Evolutionary conservation across 2,329 filamentous ascomycete species (phyloP), one percentile per base, ranked within the genome.

Genomic region (Periconia sp.): DNA sequence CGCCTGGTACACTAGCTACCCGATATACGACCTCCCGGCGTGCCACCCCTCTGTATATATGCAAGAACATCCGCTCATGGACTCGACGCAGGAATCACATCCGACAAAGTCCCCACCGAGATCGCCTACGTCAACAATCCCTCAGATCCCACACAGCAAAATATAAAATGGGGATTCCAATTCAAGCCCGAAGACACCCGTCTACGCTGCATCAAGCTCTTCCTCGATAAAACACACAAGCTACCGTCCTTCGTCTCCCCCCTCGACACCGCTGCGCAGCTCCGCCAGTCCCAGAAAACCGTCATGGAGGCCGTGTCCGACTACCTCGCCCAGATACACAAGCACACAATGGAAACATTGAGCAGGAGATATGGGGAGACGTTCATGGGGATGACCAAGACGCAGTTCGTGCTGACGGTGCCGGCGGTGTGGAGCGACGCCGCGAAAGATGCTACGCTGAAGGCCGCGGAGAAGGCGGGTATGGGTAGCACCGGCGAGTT

Each of bases 391-490:
- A 85, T 83, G 8, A 92, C 89, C 6, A 86, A 85, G 63, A 85
- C 91, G 40, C 86, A 92, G 57, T 92, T 90, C 63, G 88, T 93
- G 46, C 79, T 94, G 51, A 93, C 90, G 1, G 69, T 71, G 11
- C 90, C 90, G 8, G 90, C 90, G 8, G 89, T 93, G 8, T 94
- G 90, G 90, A 90, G 86, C 20, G 90, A 94, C 69, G 84, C 88
- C 0, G 90, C 90, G n/a, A 93, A 92, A 76, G 90, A 91, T 70
- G 89, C 89, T 6, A 93, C 90, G 2, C 74, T 92, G 46, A 84
- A 89, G 67, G 90, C 90, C 6, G 90, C 90, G 11, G 87, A 92
- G 75, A 79, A 85, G 53, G 90, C 90, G 0, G 90, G 90, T 3
- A 91, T 93, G 87, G 90, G 89, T 5, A 82, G 71, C 18, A 82